These are phyloP conservation scores for Fusarium anguioides DNA, from an alignment of 2,329 filamentous ascomycete genomes.

Conservation along the genomic window DNA sequence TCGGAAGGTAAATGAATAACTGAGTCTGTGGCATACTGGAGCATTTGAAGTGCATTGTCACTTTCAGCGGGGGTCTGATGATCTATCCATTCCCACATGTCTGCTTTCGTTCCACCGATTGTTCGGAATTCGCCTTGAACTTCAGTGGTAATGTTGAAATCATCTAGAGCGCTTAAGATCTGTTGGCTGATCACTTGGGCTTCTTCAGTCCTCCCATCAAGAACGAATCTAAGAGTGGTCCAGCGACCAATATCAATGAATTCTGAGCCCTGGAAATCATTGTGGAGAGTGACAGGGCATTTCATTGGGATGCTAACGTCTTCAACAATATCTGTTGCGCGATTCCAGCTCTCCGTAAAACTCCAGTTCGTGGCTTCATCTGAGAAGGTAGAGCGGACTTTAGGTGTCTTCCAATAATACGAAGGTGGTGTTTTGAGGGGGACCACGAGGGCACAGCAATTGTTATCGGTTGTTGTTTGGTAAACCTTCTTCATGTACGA, in stretches of 20 bases:
- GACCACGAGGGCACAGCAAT: constrained; percentile 57
- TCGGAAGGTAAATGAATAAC: constrained; percentile 69
- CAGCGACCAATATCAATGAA: constrained; percentile 67
- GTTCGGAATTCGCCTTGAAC: constrained; percentile 55
- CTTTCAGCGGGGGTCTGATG: constrained; percentile 25
- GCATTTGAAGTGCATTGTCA: constrained; percentile 45
- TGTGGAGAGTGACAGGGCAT: constrained; percentile 55
- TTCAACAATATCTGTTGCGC: constrained; percentile 59
- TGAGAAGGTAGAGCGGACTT: constrained; percentile 50
- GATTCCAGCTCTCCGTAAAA: constrained; percentile 58
- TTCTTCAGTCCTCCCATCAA: constrained; percentile 47
- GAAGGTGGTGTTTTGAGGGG: constrained; percentile 60
- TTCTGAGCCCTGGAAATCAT: constrained; percentile 47
- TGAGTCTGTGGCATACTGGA: constrained; percentile 34
- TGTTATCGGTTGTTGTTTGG: constrained; percentile 42
- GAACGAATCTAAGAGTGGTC: constrained; percentile 64
- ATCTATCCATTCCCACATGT: constrained; percentile 50
- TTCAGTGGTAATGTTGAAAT: constrained; percentile 76
- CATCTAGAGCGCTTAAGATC: constrained; percentile 64
- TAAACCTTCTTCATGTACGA: constrained; percentile 59
- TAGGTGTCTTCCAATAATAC: constrained; percentile 56
- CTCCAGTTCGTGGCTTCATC: constrained; percentile 52
- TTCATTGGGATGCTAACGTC: constrained; percentile 48
- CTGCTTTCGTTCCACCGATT: constrained; percentile 36
- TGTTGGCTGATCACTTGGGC: constrained; percentile 55